A percentile compares a stretch with the other conserved stretches of the same genome.
Conservation (phyloP, 352 stramenopile species). For the Phytophthora rubi region DNA sequence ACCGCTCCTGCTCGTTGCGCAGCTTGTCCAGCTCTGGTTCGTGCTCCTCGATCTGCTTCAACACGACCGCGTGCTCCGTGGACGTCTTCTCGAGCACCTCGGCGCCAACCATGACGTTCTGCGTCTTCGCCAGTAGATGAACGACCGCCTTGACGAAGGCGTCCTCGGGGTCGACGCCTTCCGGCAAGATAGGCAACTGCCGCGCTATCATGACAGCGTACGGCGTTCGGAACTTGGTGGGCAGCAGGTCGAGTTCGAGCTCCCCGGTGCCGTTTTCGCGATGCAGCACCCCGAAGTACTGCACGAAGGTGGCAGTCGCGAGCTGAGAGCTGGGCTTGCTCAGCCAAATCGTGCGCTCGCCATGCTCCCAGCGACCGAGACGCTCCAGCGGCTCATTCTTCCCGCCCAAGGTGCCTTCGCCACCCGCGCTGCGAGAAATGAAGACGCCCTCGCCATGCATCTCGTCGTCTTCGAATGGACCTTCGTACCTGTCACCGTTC, state of each 20-base stretch:
- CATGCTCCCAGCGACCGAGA: constrained; percentile 64
- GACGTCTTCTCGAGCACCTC: constrained; percentile 68
- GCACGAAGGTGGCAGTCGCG: constrained; percentile 75
- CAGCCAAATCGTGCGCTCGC: constrained; percentile 70
- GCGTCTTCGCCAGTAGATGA: constrained; percentile 76
- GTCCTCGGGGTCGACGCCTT: constrained; percentile 70
- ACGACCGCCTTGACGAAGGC: constrained; percentile 77
- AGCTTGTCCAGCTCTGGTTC: constrained; percentile 46
- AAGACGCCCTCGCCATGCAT: constrained; percentile 87
- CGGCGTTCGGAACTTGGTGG: constrained; percentile 69
- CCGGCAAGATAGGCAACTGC: constrained; percentile 72
- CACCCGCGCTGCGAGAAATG: constrained; percentile 38
- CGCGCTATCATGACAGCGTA: constrained; percentile 85
- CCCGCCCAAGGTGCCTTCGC: constrained; percentile 20
- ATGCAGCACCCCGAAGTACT: constrained; percentile 63
- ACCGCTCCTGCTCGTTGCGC: constrained; percentile 59
- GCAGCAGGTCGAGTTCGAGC: constrained; percentile 70
- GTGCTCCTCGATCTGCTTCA: constrained; percentile 32
- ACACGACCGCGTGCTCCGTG: constrained; percentile 43
- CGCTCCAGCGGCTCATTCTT: constrained; percentile 67
- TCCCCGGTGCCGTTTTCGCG: constrained; percentile 47
- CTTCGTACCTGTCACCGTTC: constrained; percentile 92
- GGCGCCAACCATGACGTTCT: constrained; percentile 72
- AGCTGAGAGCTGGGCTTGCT: constrained; percentile 74
- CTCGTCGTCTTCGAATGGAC: constrained; percentile 84